phyloP scores from a whole-genome alignment of 345 rosid genomes.

The Acer saccharum region DNA sequence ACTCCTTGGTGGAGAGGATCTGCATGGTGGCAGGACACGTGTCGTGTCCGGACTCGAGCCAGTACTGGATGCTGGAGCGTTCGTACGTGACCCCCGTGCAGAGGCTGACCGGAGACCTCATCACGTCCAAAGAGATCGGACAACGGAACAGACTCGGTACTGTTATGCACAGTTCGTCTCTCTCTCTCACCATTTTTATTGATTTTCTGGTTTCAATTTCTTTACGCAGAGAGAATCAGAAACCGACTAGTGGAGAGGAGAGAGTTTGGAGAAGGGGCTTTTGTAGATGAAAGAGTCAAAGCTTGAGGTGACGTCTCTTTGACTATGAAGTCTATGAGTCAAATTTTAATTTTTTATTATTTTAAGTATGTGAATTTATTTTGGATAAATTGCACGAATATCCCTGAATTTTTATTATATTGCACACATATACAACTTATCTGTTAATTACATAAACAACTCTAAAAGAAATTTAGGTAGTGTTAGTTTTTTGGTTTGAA shows the following conservation, averaged over 20 bases:
- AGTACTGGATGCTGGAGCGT: conserved; percentile 51
- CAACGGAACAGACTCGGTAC: conserved; percentile 56
- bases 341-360: neutral
- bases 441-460: no score
- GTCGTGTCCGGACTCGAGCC: conserved; percentile 59
- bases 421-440: no score
- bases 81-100: conserved; percentile 67
- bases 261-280: neutral
- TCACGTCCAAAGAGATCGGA: conserved; percentile 56
- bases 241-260: neutral
- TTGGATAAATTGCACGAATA: no score
- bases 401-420: no score
- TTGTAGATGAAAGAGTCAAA: conserved; percentile 27
- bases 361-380: neutral
- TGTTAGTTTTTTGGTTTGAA: no score
- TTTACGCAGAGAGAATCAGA: neutral
- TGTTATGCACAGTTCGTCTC: conserved; percentile 44
- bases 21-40: conserved; percentile 65
- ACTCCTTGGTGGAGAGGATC: conserved; percentile 43
- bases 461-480: no score
- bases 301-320: conserved; percentile 22
- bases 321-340: neutral
- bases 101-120: conserved; percentile 61
- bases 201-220: neutral
- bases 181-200: conserved; percentile 31